A percentile compares a stretch with the other conserved stretches of the same genome.
Evolutionary conservation across 2,329 filamentous ascomycete genomes (phyloP).

Genomic region (Colletotrichum tropicale): DNA sequence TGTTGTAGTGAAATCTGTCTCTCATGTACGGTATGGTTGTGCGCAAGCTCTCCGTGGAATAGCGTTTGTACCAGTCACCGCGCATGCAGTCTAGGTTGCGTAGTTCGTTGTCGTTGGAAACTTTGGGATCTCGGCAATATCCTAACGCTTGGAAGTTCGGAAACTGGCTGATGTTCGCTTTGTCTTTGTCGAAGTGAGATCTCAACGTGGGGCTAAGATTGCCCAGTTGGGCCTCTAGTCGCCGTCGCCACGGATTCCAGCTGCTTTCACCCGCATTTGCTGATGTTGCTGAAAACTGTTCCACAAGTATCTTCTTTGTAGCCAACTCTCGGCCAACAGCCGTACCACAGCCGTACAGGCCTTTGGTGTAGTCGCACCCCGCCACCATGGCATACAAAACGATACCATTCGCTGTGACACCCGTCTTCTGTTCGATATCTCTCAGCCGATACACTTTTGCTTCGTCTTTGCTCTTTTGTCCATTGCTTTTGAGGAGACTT

Average conservation of each 20-base stretch:
- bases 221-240: background rate
- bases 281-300: background rate
- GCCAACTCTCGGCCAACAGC: background rate
- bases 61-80: background rate
- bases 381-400: constrained; percentile 27
- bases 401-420: constrained; percentile 22
- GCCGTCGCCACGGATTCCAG: background rate
- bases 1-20: background rate
- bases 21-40: background rate
- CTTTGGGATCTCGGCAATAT: background rate
- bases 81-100: background rate
- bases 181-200: background rate
- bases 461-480: constrained; percentile 15
- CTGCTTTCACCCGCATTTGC: background rate
- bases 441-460: constrained; percentile 10
- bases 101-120: background rate
- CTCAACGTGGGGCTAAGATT: background rate
- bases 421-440: background rate
- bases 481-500: background rate
- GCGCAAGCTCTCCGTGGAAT: background rate
- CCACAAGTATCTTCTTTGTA: background rate
- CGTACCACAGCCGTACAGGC: background rate
- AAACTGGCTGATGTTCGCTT: background rate
- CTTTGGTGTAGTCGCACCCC: constrained; percentile 27
- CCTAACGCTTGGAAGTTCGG: background rate